Conservation (phyloP, 176 grass and related monocot genomes). For the Guadua angustifolia region DNA sequence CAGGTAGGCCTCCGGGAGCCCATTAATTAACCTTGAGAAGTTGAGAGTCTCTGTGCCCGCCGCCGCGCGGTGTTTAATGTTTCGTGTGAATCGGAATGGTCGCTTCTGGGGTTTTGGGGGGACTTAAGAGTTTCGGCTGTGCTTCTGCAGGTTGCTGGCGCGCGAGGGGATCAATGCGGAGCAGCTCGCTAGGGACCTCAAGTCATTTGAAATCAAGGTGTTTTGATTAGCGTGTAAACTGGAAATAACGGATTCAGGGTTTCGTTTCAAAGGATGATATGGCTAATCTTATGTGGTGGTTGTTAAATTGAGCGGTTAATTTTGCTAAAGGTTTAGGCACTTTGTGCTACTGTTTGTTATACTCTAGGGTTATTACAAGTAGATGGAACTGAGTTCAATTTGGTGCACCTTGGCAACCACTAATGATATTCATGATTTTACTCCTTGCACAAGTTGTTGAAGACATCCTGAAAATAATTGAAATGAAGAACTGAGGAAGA, state of each 20-base stretch:
- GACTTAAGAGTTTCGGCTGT: constrained; percentile 53
- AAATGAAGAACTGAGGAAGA: constrained; percentile 10
- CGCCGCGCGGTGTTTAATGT: neutral
- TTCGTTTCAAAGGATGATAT: constrained; percentile 6
- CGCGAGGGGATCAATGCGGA: constrained; percentile 94
- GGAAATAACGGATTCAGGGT: neutral
- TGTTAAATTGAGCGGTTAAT: neutral
- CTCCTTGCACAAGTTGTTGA: constrained; percentile 3
- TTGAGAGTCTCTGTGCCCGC: neutral
- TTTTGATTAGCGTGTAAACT: constrained; percentile 9
- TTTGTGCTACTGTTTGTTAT: neutral
- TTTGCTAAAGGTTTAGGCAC: constrained; percentile 22
- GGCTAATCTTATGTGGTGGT: constrained; percentile 3
- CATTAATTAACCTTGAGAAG: neutral
- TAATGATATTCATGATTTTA: neutral
- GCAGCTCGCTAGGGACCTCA: constrained; percentile 88
- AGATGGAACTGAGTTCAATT: neutral
- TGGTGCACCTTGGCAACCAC: neutral
- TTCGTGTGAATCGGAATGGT: neutral
- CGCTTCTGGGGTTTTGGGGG: constrained; percentile 8
- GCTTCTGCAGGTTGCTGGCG: constrained; percentile 69
- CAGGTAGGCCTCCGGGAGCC: constrained; percentile 35
- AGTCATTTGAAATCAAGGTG: constrained; percentile 96
- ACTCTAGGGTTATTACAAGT: constrained; percentile 5
- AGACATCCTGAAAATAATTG: neutral